phyloP scores from a whole-genome alignment of 2,329 filamentous ascomycete genomes.

The Phoma herbarum region DNA sequence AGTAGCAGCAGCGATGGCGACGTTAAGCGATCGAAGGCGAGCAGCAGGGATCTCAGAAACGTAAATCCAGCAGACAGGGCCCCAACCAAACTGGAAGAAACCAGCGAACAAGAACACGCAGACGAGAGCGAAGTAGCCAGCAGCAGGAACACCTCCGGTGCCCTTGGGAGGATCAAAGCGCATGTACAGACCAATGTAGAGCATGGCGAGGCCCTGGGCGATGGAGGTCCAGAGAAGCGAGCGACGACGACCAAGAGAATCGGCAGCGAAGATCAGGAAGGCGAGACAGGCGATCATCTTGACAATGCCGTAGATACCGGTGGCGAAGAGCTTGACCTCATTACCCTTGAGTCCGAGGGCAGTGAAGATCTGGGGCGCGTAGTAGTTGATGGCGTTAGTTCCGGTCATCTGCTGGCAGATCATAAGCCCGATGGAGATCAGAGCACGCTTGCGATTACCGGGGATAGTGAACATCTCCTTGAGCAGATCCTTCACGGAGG shows the following conservation, averaged over 20 bases:
- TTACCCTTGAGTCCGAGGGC: constrained; percentile 69
- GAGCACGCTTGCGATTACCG: constrained; percentile 67
- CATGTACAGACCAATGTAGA: constrained; percentile 76
- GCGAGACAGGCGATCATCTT: constrained; percentile 70
- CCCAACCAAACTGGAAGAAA: constrained; percentile 70
- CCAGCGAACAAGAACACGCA: constrained; percentile 77
- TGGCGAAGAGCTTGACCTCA: constrained; percentile 71
- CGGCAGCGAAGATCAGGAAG: constrained; percentile 73
- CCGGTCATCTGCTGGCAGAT: constrained; percentile 79
- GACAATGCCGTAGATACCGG: constrained; percentile 76
- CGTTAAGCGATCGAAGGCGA: constrained; percentile 71
- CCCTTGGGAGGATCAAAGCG: constrained; percentile 66
- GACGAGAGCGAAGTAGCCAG: constrained; percentile 74
- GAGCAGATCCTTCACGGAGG: constrained; percentile 53
- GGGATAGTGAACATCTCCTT: constrained; percentile 57
- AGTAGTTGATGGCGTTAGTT: constrained; percentile 64
- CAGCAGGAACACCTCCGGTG: constrained; percentile 65
- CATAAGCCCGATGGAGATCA: constrained; percentile 71
- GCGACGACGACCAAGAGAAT: constrained; percentile 72
- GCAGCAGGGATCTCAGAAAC: constrained; percentile 75
- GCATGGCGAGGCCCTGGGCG: constrained; percentile 70
- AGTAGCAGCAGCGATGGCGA: constrained; percentile 69
- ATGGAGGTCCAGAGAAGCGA: constrained; percentile 71
- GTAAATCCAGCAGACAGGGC: constrained; percentile 77
- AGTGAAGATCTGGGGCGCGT: constrained; percentile 74